Evolutionary conservation across 2,329 filamentous ascomycete species (phyloP), one percentile per base, ranked within the genome.

Genomic region (Aureobasidium sp.): DNA sequence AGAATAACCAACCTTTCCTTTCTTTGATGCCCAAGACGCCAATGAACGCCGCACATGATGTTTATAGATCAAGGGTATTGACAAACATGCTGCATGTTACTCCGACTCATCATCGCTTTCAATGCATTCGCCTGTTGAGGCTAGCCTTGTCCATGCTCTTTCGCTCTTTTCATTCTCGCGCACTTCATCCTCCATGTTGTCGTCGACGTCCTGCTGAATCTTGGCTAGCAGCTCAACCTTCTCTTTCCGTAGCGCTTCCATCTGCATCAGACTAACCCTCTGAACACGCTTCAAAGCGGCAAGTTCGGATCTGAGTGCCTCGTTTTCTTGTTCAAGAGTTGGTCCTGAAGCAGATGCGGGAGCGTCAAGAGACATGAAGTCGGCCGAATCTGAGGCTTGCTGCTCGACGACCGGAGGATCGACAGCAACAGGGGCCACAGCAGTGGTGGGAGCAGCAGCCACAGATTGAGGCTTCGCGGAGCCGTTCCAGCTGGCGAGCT

Each of bases 261-360:
- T 69, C 62, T 79, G 78, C 26, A 74, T 70, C 58, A 80, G 76
- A 5, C 75, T 77, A 37, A 75, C 74, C 62, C 72, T 76, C 66
- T 80, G 78, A 34, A 80, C 71, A 44, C 76, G 71, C 64, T 78
- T 74, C 34, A 80, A 67, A 5, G 75, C 75, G 23, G 75, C 76
- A 17, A 80, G 60, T 62, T 80, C 65, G 62, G 74, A 71, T 15
- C 71, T 71, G 17, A 74, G 64, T 10, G 63, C 65, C 12, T 66
- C 64, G 48, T 73, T 72, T 58, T 71, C 67, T 34, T 70, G 66
- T 59, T 68, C 64, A 29, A 70, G 32, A 15, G 64, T 62, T 7
- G 61, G 48, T 36, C 65, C 37, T 4, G 59, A 32, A 13, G 29
- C 48, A 3, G 62, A 41, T 8, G 61, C 46, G 9, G 63, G 48